These are phyloP conservation scores for Trichodelitschia bisporula DNA, from an alignment of 495 filamentous ascomycete genomes.

Conservation along the genomic window DNA sequence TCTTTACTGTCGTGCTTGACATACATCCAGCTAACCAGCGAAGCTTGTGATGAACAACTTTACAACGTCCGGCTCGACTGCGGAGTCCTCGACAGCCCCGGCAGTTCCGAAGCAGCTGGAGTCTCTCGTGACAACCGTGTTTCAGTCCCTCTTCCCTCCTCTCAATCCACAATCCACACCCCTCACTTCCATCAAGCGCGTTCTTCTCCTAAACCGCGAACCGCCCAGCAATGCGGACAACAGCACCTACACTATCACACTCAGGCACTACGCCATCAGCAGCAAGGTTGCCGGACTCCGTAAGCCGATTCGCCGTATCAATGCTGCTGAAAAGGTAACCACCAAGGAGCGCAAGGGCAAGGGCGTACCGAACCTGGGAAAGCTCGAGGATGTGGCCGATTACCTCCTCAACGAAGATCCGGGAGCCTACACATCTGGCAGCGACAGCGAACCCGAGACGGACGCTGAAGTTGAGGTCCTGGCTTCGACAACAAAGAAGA, in stretches of 20 bases:
- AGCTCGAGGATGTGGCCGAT: constrained; percentile 80
- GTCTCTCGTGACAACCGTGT: constrained; percentile 75
- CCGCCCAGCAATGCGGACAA: constrained; percentile 18
- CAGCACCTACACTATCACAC: constrained; percentile 59
- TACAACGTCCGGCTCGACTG: constrained; percentile 35
- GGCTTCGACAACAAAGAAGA: constrained; percentile 14
- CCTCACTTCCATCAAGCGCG: constrained; percentile 63
- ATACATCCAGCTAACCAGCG: constrained; percentile 2
- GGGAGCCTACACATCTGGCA: constrained; percentile 73
- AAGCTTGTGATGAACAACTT: constrained; percentile 98
- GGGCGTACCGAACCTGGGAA: constrained; percentile 50
- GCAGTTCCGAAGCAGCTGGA: constrained; percentile 65
- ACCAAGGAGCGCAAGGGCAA: neutral
- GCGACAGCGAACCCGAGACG: constrained; percentile 76
- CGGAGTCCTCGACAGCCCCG: constrained; percentile 3
- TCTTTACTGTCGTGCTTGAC: constrained; percentile 2
- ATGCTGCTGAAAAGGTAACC: neutral
- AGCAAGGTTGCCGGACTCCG: constrained; percentile 64
- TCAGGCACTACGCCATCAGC: constrained; percentile 85
- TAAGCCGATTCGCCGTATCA: constrained; percentile 41
- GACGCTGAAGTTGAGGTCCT: constrained; percentile 90
- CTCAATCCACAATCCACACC: constrained; percentile 85
- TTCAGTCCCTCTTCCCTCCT: constrained; percentile 88
- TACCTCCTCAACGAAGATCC: constrained; percentile 56
- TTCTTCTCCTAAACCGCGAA: constrained; percentile 76